phyloP scores from a whole-genome alignment of 805 yeast genomes.

The Saccharomycopsis sp. region DNA sequence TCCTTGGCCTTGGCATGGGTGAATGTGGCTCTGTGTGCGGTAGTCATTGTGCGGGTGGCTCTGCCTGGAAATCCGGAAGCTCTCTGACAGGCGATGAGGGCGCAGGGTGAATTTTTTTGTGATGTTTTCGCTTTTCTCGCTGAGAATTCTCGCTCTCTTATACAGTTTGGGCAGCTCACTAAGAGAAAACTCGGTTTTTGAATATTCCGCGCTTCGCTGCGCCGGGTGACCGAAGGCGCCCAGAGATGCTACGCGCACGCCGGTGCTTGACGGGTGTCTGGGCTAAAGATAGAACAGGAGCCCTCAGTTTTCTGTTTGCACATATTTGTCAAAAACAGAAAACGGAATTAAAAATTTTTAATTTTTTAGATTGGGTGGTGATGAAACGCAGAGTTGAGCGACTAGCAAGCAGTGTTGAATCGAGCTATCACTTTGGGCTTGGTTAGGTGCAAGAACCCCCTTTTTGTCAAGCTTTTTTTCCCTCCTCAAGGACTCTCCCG shows the following conservation, averaged over 20 bases:
- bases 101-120: neutral
- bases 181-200: neutral
- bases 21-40: slow-evolving; percentile 21
- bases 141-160: neutral
- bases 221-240: too few species aligned
- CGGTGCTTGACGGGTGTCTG: too few species aligned
- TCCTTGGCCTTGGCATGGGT: slow-evolving; percentile 21
- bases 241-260: too few species aligned
- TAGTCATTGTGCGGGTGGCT: slow-evolving; percentile 12
- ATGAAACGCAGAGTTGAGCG: neutral
- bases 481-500: too few species aligned
- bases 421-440: too few species aligned
- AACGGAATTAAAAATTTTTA: neutral
- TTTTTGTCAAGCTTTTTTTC: too few species aligned
- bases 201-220: too few species aligned
- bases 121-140: neutral
- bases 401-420: neutral
- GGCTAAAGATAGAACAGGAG: neutral
- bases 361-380: neutral
- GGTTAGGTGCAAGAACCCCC: too few species aligned
- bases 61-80: too few species aligned
- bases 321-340: neutral
- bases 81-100: neutral
- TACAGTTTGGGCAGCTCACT: neutral
- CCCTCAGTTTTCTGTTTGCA: neutral